Evolutionary conservation across 768 basidiomycete genomes (phyloP).

Genomic region (Filobasidium floriforme): DNA sequence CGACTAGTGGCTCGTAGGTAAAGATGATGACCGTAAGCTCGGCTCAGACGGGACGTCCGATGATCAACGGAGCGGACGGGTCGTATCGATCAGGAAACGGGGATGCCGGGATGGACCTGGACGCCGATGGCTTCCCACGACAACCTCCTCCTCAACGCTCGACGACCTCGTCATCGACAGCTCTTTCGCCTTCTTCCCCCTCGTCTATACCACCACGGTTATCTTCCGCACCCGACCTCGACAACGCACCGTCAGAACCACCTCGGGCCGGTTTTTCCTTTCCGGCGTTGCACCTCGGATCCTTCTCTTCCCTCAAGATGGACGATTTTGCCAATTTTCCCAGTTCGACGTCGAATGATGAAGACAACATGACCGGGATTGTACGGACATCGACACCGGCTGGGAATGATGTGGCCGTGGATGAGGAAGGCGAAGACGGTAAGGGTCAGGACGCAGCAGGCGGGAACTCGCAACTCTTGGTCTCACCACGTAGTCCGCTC

Average conservation of each 20-base stretch:
- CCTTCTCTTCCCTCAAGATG: constrained; percentile 12
- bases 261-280: constrained; percentile 4
- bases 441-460: not conserved
- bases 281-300: constrained; percentile 13
- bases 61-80: no score
- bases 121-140: constrained; percentile 1
- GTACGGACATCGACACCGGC: not conserved
- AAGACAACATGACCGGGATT: not conserved
- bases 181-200: not conserved
- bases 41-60: no score
- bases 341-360: not conserved
- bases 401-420: not conserved
- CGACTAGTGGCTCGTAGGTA: no score
- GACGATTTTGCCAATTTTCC: constrained; percentile 7
- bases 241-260: not conserved
- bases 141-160: not conserved
- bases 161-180: not conserved
- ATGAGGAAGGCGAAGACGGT: not conserved
- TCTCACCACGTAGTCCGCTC: not conserved
- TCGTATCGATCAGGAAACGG: no score
- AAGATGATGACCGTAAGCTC: no score
- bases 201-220: not conserved
- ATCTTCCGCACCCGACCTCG: not conserved
- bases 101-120: not conserved
- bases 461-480: not conserved